A percentile compares a stretch with the other conserved stretches of the same genome.
Conservation (phyloP, 306 rosid species). For the Purshia tridentata region DNA sequence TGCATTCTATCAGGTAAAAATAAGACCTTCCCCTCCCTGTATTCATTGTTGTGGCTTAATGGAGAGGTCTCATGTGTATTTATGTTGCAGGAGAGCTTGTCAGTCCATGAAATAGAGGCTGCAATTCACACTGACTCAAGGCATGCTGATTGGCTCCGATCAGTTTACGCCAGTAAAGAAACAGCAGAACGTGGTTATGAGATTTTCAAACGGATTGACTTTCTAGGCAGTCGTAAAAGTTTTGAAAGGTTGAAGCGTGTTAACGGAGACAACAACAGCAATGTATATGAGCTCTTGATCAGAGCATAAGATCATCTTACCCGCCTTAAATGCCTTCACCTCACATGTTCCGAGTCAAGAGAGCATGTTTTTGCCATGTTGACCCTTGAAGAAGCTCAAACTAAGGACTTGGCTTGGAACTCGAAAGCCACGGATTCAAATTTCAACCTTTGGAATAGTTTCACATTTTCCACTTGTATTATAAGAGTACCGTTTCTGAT, state of each 20-base stretch:
- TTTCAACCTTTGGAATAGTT: not conserved
- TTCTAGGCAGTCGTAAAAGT: slow-evolving; percentile 80
- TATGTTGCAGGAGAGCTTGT: slow-evolving; percentile 73
- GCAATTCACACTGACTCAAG: slow-evolving; percentile 92
- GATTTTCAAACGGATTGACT: slow-evolving; percentile 67
- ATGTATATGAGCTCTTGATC: slow-evolving; percentile 84
- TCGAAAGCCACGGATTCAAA: not conserved
- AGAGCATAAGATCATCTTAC: slow-evolving; percentile 53
- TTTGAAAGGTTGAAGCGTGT: slow-evolving; percentile 95
- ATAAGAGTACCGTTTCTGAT: not conserved
- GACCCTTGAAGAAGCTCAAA: not conserved
- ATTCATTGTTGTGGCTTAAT: not conserved
- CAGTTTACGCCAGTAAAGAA: slow-evolving; percentile 68
- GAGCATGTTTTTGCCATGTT: not conserved
- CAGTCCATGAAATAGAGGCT: slow-evolving; percentile 69
- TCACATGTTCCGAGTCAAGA: not conserved
- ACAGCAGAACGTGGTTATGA: slow-evolving; percentile 49
- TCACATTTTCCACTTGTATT: not conserved
- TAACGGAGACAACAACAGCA: slow-evolving; percentile 76
- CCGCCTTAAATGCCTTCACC: not conserved
- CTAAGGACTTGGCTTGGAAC: not conserved
- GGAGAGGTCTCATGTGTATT: not conserved
- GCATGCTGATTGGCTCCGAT: slow-evolving; percentile 85
- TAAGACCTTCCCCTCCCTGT: not conserved
- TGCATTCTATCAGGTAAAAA: slow-evolving; percentile 82